Percentiles rank a stretch among this genome's conserved stretches.
Conservation (phyloP, 352 stramenopile species). For the Phytopythium kandeliae region DNA sequence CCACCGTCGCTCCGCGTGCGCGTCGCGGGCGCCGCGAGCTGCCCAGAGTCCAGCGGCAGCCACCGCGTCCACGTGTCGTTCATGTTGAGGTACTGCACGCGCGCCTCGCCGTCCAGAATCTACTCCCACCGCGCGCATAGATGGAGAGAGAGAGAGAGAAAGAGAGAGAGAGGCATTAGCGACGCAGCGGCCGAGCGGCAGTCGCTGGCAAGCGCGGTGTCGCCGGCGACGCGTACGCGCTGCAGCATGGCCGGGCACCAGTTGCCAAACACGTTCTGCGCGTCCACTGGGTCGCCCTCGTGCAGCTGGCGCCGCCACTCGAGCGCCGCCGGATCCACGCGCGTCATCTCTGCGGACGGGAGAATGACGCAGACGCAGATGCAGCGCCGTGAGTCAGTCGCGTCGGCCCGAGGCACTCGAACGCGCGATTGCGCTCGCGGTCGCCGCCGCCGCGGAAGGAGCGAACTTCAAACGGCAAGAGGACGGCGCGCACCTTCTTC, state of each 20-base stretch:
- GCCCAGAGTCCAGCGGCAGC: conserved; percentile 55
- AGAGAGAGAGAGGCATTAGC: neutral
- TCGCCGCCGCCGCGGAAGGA: too few relatives aligned
- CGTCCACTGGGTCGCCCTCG: conserved; percentile 55
- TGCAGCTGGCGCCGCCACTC: conserved; percentile 74
- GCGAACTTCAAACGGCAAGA: too few relatives aligned
- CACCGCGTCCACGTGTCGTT: conserved; percentile 69
- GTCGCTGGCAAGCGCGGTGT: too few relatives aligned
- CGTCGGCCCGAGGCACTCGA: too few relatives aligned
- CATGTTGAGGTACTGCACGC: conserved; percentile 79
- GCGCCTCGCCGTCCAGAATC: conserved; percentile 54
- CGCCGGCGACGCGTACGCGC: conserved; percentile 15
- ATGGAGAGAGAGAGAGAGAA: neutral
- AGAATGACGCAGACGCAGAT: conserved; percentile 1
- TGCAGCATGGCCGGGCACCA: conserved; percentile 68
- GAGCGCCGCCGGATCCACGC: conserved; percentile 54
- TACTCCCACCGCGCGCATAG: conserved; percentile 11
- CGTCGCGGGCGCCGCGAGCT: conserved; percentile 45
- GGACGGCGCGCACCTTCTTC: conserved; percentile 49
- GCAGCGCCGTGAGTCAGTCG: neutral
- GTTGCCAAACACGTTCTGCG: conserved; percentile 80
- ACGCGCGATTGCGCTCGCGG: too few relatives aligned
- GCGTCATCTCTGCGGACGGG: conserved; percentile 58
- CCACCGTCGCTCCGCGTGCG: conserved; percentile 49
- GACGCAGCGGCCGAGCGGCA: too few relatives aligned